Base-by-base conservation (phyloP, 371 early-diverging fungal species). In the Syncephalastrum contaminatum region DNA sequence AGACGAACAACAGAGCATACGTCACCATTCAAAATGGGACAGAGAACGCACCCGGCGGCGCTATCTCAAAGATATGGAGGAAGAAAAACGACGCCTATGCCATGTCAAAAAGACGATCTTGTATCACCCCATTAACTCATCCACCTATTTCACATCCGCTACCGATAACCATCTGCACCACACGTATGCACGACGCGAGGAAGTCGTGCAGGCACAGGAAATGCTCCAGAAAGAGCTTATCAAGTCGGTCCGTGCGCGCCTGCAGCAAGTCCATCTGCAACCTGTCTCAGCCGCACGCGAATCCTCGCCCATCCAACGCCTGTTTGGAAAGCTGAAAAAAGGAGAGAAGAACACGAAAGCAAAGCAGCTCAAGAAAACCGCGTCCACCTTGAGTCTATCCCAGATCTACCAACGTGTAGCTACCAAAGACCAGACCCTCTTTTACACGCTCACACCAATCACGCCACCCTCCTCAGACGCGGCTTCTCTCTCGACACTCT, bases 121-220 rank as follows among this genome's bases (percentile, higher is more conserved):
- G 10, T 73, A 70, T 24, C 73, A 73, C 53, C 73, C 73, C 8
- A 60, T 67, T 8, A 70, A 60, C 27, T 52, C 67, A 1, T 73
- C 70, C 1, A 73, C 62, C 21, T 73, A 73, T 52, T 73, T 58
- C 21, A 73, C 74, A 6, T 59, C 61, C 30, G 56, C 53, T 18
- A 54, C 66, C 8, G 16, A 44, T 44, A 19, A 44, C 45, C 45
- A 44, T 44, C 24, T 27, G 4, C 61, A 54, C 20, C 61, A 60
- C 14, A 30, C 36, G 12, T 57, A 48, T 42, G 43, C 57, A 19
- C 66, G 36, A 58, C 61, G 50, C 25, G 57, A 75, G 54, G 70
- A 70, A 16, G 64, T 53, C 15, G 60, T 61, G 40, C 62, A 61
- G 3, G 56, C 70, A 15, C 68, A 68, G 25, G 76, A 72, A 46